phyloP scores from a whole-genome alignment of 106 monocot species.

The Apostasia shenzhenica region DNA sequence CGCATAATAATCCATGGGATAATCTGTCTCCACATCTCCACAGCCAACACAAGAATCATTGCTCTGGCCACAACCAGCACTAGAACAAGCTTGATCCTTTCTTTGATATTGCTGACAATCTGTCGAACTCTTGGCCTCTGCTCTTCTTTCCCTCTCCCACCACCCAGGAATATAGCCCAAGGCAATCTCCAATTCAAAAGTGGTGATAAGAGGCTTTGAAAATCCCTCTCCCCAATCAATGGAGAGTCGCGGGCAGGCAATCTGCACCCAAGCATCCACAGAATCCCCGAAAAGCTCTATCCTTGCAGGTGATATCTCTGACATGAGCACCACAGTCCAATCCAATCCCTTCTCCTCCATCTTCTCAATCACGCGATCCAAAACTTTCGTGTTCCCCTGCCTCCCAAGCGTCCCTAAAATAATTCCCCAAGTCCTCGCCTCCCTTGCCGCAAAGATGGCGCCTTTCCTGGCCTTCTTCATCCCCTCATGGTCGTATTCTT shows the following conservation, averaged over 20 bases:
- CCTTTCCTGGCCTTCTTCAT: constrained; percentile 82
- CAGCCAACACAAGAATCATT: constrained; percentile 12
- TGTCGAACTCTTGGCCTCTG: neutral
- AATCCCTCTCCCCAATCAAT: constrained; percentile 99
- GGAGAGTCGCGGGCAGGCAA: constrained; percentile 90
- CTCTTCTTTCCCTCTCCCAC: constrained; percentile 70
- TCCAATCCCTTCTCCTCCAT: constrained; percentile 87
- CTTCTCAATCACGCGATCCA: constrained; percentile 56
- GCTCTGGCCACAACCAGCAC: constrained; percentile 15
- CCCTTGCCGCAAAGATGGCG: constrained; percentile 46
- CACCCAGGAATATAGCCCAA: constrained; percentile 73
- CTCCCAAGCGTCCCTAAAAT: constrained; percentile 85
- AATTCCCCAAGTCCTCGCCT: constrained; percentile 77
- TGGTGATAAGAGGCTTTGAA: constrained; percentile 71
- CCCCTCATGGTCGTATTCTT: constrained; percentile 76
- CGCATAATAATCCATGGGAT: constrained; percentile 99
- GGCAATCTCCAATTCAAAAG: constrained; percentile 91
- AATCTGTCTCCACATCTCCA: constrained; percentile 32
- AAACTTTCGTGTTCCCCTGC: constrained; percentile 76
- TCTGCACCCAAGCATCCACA: constrained; percentile 98
- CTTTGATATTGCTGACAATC: neutral
- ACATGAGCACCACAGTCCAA: constrained; percentile 84
- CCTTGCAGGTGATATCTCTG: constrained; percentile 83
- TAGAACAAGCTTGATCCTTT: constrained; percentile 11
- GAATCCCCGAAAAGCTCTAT: constrained; percentile 75